A percentile compares a stretch with the other conserved stretches of the same genome.
Evolutionary conservation across 495 filamentous ascomycete species (phyloP).

Genomic region (Penicillium paradoxum): DNA sequence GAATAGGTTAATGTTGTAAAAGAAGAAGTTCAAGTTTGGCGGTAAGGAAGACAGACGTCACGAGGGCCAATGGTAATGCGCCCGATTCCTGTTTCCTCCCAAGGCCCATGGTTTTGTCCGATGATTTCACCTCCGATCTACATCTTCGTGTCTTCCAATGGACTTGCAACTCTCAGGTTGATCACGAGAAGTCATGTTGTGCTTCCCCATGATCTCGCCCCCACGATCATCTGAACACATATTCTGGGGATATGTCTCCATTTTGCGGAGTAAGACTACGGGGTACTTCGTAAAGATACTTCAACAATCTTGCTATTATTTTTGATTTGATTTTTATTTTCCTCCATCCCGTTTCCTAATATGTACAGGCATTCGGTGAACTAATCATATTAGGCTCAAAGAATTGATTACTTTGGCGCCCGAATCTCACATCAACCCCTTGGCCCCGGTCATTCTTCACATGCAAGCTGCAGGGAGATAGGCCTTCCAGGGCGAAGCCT

Average conservation of each 20-base stretch:
- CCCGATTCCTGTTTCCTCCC: neutral
- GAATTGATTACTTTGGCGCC: neutral
- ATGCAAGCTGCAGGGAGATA: neutral
- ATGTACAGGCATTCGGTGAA: no score
- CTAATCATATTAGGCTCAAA: neutral
- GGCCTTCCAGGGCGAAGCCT: neutral
- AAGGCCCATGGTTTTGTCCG: neutral
- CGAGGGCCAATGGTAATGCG: slow-evolving; percentile 8
- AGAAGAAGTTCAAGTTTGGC: neutral
- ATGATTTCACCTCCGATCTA: neutral
- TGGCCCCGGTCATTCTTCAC: neutral
- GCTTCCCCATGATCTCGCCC: slow-evolving; percentile 9
- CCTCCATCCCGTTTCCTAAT: neutral
- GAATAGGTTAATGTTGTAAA: neutral
- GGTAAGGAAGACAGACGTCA: slow-evolving; percentile 15
- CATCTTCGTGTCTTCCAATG: neutral
- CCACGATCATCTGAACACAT: slow-evolving; percentile 15
- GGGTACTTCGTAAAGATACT: no score
- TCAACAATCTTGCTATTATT: neutral
- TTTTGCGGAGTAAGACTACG: no score
- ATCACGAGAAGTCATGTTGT: neutral
- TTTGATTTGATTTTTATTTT: neutral
- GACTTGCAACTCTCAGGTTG: no score
- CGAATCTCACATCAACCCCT: neutral
- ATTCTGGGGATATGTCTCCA: neutral